Evolutionary conservation across 2,329 filamentous ascomycete species (phyloP).

Genomic region (Fusarium anguioides): DNA sequence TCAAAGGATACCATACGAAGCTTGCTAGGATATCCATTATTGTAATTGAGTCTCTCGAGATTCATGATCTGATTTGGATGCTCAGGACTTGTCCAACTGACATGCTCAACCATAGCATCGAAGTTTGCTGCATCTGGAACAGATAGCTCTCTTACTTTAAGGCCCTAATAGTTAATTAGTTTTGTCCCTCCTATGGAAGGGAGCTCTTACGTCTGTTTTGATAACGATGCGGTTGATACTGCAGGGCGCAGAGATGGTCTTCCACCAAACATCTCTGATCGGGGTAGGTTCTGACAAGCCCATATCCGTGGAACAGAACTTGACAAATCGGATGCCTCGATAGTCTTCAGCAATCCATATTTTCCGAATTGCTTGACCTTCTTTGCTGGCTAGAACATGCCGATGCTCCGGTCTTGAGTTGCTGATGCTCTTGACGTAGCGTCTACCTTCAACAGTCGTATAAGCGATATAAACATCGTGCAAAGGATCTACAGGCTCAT

Average conservation of each 20-base stretch:
- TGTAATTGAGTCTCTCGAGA: background rate
- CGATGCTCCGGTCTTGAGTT: slow-evolving; percentile 3
- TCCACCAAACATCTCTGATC: slow-evolving; percentile 22
- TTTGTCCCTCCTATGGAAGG: rapidly evolving
- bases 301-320: slow-evolving; percentile 2
- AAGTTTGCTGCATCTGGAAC: background rate
- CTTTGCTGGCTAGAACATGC: background rate
- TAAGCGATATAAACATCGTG: slow-evolving; percentile 7
- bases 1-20: background rate
- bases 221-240: background rate
- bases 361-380: background rate
- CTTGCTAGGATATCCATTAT: background rate
- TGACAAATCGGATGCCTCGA: slow-evolving; percentile 22
- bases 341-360: slow-evolving; percentile 28
- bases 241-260: background rate
- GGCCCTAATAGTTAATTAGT: background rate
- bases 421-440: slow-evolving; percentile 9
- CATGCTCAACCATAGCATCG: background rate
- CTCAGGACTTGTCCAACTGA: background rate
- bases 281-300: slow-evolving; percentile 11
- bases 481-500: background rate
- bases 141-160: background rate
- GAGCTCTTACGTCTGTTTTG: slow-evolving; percentile 7
- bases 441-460: slow-evolving; percentile 8
- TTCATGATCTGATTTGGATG: background rate